Evolutionary conservation across 352 stramenopile genomes (phyloP), one percentile per base, ranked within the genome.

Genomic region (Pilasporangium apinafurcum): DNA sequence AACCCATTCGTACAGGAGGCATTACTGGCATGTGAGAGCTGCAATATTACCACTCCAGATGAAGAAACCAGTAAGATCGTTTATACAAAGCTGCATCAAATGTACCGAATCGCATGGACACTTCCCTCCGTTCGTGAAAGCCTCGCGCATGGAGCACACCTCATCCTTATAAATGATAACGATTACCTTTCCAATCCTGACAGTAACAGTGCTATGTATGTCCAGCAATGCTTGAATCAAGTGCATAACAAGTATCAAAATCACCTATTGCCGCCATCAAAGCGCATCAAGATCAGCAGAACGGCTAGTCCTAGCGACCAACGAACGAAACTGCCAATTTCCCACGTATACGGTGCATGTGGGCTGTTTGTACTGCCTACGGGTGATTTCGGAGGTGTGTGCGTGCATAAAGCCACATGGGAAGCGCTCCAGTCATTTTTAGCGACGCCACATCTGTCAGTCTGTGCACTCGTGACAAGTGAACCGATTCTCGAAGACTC

Each of bases 31-130:
- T n/a, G n/a, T n/a, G n/a, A n/a, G n/a, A n/a, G n/a, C n/a, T n/a
- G n/a, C n/a, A n/a, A n/a, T n/a, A n/a, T n/a, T n/a, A n/a, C n/a
- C n/a, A n/a, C n/a, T n/a, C n/a, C n/a, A n/a, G n/a, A n/a, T n/a
- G n/a, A n/a, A n/a, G n/a, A n/a, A n/a, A n/a, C n/a, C n/a, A n/a
- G n/a, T n/a, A n/a, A n/a, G n/a, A 33, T 33, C 0, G 49, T 82
- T 22, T 37, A 61, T 5, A 46, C 65, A 1, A 61, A 68, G 10
- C 45, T 91, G 22, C 65, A 71, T 1, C 47, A 85, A 29, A 52
- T 69, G 20, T 80, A 82, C 22, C 61, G 78, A n/a, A 31, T 72
- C 4, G 34, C 48, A 4, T 91, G 78, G 78, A 86, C 65, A 29
- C 44, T 65, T 12, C 75, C 78, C 25, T 70, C 65, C 5, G 49